Evolutionary conservation across 2,329 filamentous ascomycete genomes (phyloP).

Genomic region (Ophiostoma piceae): DNA sequence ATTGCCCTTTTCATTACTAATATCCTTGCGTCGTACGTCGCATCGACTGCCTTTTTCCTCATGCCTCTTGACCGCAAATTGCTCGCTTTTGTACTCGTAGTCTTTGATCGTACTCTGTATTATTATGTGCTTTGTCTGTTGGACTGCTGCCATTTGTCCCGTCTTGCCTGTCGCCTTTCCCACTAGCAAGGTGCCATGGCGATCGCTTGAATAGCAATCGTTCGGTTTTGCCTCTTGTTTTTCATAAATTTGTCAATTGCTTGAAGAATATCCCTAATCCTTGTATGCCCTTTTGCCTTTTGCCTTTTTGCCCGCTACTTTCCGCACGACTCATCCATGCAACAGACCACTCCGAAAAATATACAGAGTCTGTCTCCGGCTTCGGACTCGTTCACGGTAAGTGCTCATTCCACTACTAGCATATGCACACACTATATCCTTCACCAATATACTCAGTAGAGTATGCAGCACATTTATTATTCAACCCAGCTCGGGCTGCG

Average conservation of each 20-base stretch:
- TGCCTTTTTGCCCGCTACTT: not conserved
- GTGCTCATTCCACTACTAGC: not conserved
- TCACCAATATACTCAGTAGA: not conserved
- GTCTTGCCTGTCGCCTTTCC: not conserved
- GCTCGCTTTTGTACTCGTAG: not conserved
- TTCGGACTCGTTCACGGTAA: not conserved
- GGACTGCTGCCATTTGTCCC: not conserved
- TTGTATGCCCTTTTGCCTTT: not conserved
- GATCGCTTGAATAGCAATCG: not conserved
- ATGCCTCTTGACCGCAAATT: conserved; percentile 4
- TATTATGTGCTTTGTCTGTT: too few species aligned
- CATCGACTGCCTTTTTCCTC: not conserved
- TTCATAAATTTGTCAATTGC: too few species aligned
- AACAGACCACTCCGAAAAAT: not conserved
- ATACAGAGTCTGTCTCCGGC: not conserved
- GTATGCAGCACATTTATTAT: not conserved
- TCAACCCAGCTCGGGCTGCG: not conserved
- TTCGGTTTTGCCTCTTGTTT: not conserved
- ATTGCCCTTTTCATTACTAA: not conserved
- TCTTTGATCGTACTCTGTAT: not conserved
- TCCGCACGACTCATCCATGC: not conserved
- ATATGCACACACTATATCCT: not conserved
- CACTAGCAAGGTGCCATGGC: conserved; percentile 1
- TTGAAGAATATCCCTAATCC: not conserved
- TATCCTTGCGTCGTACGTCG: not conserved